phyloP scores from a whole-genome alignment of 2,329 filamentous ascomycete species.

The Ramularia collo-cygni region DNA sequence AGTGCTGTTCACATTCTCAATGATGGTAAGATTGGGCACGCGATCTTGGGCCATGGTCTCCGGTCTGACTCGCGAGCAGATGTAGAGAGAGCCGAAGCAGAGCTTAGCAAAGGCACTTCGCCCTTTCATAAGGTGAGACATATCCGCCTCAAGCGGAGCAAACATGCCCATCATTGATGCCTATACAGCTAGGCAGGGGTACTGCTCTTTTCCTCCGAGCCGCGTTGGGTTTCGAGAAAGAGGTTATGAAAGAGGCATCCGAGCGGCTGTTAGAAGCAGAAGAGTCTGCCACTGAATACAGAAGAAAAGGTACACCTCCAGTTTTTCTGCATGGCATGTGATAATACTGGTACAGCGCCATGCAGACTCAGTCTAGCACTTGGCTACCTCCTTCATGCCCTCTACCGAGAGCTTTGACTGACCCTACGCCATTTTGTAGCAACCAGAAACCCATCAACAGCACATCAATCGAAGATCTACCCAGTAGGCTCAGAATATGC shows the following conservation, averaged over 20 bases:
- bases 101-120: slow-evolving; percentile 64
- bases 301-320: slow-evolving; percentile 52
- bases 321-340: too few relatives aligned
- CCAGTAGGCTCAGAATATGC: slow-evolving; percentile 80
- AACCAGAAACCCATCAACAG: slow-evolving; percentile 52
- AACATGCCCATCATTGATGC: slow-evolving; percentile 4
- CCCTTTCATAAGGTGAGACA: slow-evolving; percentile 67
- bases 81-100: slow-evolving; percentile 72
- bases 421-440: not conserved
- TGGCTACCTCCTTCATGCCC: too few relatives aligned
- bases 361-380: too few relatives aligned
- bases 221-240: slow-evolving; percentile 84
- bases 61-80: slow-evolving; percentile 42
- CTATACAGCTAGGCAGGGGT: slow-evolving; percentile 61
- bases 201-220: slow-evolving; percentile 80
- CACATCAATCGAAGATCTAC: slow-evolving; percentile 60
- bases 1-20: slow-evolving; percentile 30
- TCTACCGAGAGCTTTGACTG: too few relatives aligned
- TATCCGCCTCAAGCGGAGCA: not conserved
- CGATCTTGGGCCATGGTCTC: slow-evolving; percentile 1
- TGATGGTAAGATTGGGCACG: slow-evolving; percentile 32
- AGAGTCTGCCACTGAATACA: slow-evolving; percentile 65
- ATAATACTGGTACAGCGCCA: too few relatives aligned
- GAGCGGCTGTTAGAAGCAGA: slow-evolving; percentile 69
- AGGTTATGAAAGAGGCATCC: slow-evolving; percentile 78